These are phyloP conservation scores for Tricholoma sp. DNA, from an alignment of 768 basidiomycete species.

Conservation along the genomic window DNA sequence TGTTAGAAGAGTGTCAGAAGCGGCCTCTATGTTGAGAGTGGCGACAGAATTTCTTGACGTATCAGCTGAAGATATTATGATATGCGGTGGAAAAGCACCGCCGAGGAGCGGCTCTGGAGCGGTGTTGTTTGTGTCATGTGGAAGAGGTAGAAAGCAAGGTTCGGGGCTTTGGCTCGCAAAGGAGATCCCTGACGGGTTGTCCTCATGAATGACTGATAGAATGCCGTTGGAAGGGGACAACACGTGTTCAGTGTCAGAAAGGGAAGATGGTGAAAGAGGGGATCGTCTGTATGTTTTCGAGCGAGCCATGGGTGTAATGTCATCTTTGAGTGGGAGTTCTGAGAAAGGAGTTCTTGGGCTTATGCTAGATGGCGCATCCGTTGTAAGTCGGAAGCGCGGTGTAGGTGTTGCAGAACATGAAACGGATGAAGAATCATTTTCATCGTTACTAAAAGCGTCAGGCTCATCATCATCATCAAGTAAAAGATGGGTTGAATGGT, in stretches of 20 bases:
- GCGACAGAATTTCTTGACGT: constrained; percentile 19
- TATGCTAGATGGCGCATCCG: constrained; percentile 15
- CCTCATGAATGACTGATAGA: constrained; percentile 14
- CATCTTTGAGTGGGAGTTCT: constrained; percentile 28
- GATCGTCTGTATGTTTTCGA: constrained; percentile 25
- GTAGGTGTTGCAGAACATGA: constrained; percentile 26
- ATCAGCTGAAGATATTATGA: constrained; percentile 9
- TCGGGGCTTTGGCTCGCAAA: constrained; percentile 10
- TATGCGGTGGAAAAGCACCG: constrained; percentile 5
- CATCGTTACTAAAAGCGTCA: constrained; percentile 24
- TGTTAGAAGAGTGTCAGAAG: constrained; percentile 16
- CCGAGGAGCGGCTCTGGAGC: neutral
- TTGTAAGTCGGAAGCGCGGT: neutral
- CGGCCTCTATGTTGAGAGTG: constrained; percentile 19
- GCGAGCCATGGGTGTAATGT: constrained; percentile 30
- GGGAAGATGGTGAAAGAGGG: constrained; percentile 14
- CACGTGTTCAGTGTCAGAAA: constrained; percentile 12
- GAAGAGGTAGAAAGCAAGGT: neutral
- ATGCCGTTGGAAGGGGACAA: constrained; percentile 8
- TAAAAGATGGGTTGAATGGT: constrained; percentile 25
- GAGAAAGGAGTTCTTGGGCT: constrained; percentile 33
- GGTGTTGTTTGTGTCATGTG: neutral
- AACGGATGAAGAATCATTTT: constrained; percentile 33
- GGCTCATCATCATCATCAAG: constrained; percentile 28
- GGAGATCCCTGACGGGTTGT: constrained; percentile 15